These are phyloP conservation scores for Solanum arcanum DNA, from an alignment of 257 asterid genomes.

Conservation along the genomic window DNA sequence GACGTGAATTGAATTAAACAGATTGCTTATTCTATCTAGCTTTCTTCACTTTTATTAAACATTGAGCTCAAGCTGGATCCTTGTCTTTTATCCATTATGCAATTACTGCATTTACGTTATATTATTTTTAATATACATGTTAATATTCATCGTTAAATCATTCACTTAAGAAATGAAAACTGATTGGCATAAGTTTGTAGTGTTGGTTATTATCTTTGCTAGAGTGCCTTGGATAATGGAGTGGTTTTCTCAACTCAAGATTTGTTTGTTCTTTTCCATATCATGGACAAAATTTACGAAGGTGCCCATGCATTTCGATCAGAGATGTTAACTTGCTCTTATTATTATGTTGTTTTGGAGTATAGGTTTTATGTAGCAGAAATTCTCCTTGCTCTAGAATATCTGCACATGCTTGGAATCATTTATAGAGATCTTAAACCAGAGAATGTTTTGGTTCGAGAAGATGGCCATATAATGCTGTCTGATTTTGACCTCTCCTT, in stretches of 20 bases:
- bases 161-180: not conserved
- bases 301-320: not conserved
- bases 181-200: not conserved
- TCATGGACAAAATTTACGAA: not conserved
- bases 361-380: constrained; percentile 59
- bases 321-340: not conserved
- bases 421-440: constrained; percentile 59
- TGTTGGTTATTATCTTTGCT: not conserved
- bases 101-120: not conserved
- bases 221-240: not conserved
- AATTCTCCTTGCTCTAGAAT: constrained; percentile 55
- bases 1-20: not conserved
- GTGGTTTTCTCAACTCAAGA: not conserved
- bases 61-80: not conserved
- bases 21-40: not conserved
- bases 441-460: constrained; percentile 54
- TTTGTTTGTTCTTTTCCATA: not conserved
- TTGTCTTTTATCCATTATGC: not conserved
- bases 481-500: constrained; percentile 62
- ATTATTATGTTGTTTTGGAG: not conserved
- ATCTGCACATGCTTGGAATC: constrained; percentile 66
- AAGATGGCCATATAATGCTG: constrained; percentile 63
- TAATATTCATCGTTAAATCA: not conserved
- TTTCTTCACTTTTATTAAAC: not conserved
- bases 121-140: not conserved